Conservation (phyloP, 805 yeast species). For the Metschnikowia kofuensis region DNA sequence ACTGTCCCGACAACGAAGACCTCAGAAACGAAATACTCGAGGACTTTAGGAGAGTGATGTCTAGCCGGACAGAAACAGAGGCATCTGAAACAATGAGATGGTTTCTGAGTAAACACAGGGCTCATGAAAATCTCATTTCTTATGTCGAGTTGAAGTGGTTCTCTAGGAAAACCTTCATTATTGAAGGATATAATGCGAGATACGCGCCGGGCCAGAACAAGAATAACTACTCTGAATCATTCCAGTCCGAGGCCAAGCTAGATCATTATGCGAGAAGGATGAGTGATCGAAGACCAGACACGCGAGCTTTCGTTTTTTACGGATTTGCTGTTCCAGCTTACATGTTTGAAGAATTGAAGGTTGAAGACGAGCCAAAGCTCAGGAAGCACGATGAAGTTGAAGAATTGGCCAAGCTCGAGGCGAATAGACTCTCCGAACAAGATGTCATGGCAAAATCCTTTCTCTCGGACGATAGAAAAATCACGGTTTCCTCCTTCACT, state of each 20-base stretch:
- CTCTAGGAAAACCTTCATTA: neutral
- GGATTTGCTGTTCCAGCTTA: neutral
- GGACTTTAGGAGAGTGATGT: neutral
- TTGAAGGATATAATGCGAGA: neutral
- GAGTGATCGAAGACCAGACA: neutral
- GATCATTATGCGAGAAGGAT: neutral
- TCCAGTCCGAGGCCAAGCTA: neutral
- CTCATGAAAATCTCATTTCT: neutral
- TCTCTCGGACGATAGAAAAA: neutral
- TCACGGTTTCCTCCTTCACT: neutral
- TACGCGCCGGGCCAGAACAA: neutral
- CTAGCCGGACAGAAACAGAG: neutral
- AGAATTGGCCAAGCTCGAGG: neutral
- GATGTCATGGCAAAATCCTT: neutral
- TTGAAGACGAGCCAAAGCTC: neutral
- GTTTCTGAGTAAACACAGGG: neutral
- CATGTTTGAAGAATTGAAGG: neutral
- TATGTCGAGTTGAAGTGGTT: neutral
- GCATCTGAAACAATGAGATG: neutral
- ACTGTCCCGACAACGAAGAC: neutral
- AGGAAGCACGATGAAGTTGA: neutral
- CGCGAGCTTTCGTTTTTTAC: neutral
- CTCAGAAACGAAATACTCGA: neutral
- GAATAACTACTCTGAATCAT: neutral
- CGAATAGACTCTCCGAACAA: neutral